Evolutionary conservation across 108 stramenopile species (phyloP).

Genomic region (Stephanodiscus triporus): DNA sequence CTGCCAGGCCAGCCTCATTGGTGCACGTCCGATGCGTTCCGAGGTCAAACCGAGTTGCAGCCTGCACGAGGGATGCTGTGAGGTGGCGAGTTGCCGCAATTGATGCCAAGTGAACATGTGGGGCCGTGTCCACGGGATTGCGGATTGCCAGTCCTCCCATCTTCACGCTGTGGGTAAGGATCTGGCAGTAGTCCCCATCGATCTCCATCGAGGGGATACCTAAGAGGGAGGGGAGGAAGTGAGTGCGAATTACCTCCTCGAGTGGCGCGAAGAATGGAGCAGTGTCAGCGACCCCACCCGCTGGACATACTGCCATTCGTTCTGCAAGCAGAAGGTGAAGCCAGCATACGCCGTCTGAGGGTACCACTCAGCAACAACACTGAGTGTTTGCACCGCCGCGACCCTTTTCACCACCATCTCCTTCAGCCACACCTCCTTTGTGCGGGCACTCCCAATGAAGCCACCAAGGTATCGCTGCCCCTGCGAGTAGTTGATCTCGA

Average conservation of each 20-base stretch:
- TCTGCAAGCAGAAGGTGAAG: constrained; percentile 18
- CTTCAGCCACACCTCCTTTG: constrained; percentile 17
- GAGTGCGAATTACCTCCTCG: constrained; percentile 10
- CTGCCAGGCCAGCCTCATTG: too few species aligned
- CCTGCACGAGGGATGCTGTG: too few species aligned
- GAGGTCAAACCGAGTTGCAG: too few species aligned
- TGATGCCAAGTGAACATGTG: background rate
- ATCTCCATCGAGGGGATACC: background rate
- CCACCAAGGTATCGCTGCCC: constrained; percentile 39
- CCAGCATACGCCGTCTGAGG: constrained; percentile 39
- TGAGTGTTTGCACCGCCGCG: constrained; percentile 3
- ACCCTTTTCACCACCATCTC: constrained; percentile 15
- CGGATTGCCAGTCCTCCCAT: constrained; percentile 11
- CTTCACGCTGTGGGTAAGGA: background rate
- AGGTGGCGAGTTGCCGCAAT: background rate
- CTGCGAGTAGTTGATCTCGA: constrained; percentile 2
- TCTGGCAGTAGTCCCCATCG: constrained; percentile 1
- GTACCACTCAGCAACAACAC: constrained; percentile 14
- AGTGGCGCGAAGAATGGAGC: constrained; percentile 6
- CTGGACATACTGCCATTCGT: constrained; percentile 37
- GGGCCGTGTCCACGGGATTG: constrained; percentile 2
- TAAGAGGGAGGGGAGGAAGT: constrained; percentile 30
- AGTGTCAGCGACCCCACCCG: constrained; percentile 16
- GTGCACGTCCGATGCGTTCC: too few species aligned
- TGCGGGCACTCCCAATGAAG: constrained; percentile 14